Base-by-base conservation (phyloP, 441 rosid species). In the Jatropha podagrica region DNA sequence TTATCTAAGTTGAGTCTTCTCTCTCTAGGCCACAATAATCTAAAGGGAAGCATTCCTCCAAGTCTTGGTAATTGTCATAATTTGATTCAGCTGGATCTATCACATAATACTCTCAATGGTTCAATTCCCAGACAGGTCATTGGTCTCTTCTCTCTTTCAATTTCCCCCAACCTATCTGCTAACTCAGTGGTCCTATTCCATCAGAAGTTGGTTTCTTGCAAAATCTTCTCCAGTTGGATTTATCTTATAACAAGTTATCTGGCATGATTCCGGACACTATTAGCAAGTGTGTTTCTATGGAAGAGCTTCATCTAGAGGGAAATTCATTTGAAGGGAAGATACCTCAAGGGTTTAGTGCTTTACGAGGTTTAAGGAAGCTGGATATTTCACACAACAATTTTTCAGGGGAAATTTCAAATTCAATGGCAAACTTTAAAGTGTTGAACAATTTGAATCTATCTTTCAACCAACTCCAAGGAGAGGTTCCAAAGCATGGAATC, bases 341-440 rank as follows among this genome's bases (percentile, higher is more conserved):
- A 55, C 83, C 83, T 10, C 4, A 38, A 8, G 32, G 64, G 69
- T 18, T 62, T 82, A 7, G 27, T 65, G 20, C 69, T n/a, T 40
- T 80, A 51, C 71, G 54, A 74, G 84, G 80, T 10, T 12, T 82
- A 15, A 52, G 13, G 49, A 26, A 4, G 2, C 76, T 49, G 11
- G 81, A 81, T 64, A 66, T 85, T 49, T 85, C 83, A 1, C 51
- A 15, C 1, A 83, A 81, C 68, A 81, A 85, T 26, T 73, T 85
- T 11, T 78, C 77, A 0, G 84, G 87, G 1, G 15, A 26, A 41
- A 77, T 85, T 60, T 84, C 81, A 3, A 41, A 44, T 18, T 81
- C 27, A 37, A 11, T 85, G 8, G 40, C 55, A 10, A 32, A 9
- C 9, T 61, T 73, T 41, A 8, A 32, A 32, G 32, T 32, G 2